A percentile compares a stretch with the other conserved stretches of the same genome.
These are phyloP conservation scores for Penicillium rolfsii DNA, from an alignment of 2,329 filamentous ascomycete genomes.

Conservation along the genomic window DNA sequence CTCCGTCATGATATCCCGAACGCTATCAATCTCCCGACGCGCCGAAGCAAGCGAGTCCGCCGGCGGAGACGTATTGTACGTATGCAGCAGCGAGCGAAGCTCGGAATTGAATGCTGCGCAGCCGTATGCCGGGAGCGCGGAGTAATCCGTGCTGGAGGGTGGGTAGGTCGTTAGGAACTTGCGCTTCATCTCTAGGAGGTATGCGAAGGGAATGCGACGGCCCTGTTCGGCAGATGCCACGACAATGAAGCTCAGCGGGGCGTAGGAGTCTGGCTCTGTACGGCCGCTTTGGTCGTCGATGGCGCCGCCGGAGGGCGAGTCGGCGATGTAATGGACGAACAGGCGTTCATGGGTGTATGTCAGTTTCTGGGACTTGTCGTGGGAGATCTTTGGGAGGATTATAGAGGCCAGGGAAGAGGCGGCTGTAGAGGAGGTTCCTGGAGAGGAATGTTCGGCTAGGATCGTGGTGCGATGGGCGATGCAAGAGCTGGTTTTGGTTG, in stretches of 20 bases:
- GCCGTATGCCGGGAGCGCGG: constrained; percentile 82
- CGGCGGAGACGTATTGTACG: constrained; percentile 77
- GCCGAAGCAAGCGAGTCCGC: constrained; percentile 83
- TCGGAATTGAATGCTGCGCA: constrained; percentile 83
- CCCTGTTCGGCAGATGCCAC: constrained; percentile 80
- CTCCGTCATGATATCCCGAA: constrained; percentile 89
- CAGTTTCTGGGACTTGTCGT: constrained; percentile 78
- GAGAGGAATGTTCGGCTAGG: constrained; percentile 87
- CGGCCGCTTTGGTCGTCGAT: constrained; percentile 31
- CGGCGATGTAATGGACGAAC: constrained; percentile 94
- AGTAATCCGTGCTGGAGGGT: constrained; percentile 69
- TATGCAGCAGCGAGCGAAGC: constrained; percentile 76
- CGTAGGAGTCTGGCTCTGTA: constrained; percentile 62
- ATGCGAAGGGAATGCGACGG: constrained; percentile 89
- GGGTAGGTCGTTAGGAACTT: constrained; percentile 77
- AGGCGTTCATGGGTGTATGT: constrained; percentile 91
- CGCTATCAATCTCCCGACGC: constrained; percentile 87
- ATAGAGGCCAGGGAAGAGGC: constrained; percentile 88
- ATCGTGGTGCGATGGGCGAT: constrained; percentile 94
- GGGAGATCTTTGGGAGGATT: constrained; percentile 92
- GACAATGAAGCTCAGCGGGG: constrained; percentile 88
- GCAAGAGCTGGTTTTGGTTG: constrained; percentile 67
- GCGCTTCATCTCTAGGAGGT: constrained; percentile 85
- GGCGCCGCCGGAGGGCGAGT: constrained; percentile 69
- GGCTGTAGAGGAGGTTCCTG: constrained; percentile 78